Percentiles rank a stretch among this genome's conserved stretches.
phyloP scores from a whole-genome alignment of 805 yeast genomes.

The Wickerhamomyces pijperi region DNA sequence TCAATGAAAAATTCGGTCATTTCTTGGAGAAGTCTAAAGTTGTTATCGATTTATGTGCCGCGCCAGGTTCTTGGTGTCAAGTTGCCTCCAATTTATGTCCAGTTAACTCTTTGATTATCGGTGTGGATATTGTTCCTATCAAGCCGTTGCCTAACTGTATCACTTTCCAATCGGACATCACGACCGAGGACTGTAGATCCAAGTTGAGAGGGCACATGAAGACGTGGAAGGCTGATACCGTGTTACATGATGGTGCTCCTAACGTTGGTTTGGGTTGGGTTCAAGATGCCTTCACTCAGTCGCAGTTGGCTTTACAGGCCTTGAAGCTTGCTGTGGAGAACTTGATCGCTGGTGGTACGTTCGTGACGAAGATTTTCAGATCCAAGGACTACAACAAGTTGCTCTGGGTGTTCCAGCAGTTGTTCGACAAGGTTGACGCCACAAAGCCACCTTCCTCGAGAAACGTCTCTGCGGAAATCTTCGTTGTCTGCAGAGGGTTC shows the following conservation, averaged over 20 bases:
- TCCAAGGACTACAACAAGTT: constrained; percentile 97
- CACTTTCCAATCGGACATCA: constrained; percentile 92
- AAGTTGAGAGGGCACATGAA: constrained; percentile 91
- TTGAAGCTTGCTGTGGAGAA: constrained; percentile 90
- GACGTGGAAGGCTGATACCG: constrained; percentile 98
- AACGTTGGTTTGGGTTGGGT: constrained; percentile 99
- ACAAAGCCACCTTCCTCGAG: constrained; percentile 99
- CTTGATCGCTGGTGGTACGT: constrained; percentile 83
- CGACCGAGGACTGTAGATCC: constrained; percentile 96
- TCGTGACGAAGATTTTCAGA: constrained; percentile 93
- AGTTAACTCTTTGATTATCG: constrained; percentile 82
- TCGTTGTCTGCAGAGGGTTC: constrained; percentile 91
- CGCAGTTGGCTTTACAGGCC: constrained; percentile 90
- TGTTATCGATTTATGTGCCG: constrained; percentile 96
- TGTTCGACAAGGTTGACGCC: constrained; percentile 94
- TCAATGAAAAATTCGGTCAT: constrained; percentile 93
- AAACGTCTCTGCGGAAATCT: constrained; percentile 97
- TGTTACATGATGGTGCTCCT: constrained; percentile 99
- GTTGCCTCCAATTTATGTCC: constrained; percentile 94
- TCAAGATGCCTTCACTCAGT: constrained; percentile 97
- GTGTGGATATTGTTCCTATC: constrained; percentile 98
- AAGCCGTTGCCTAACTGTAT: constrained; percentile 92
- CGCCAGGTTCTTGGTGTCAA: constrained; percentile 99
- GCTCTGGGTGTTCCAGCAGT: constrained; percentile 94
- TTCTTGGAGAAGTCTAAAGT: constrained; percentile 90